phyloP scores from a whole-genome alignment of 768 basidiomycete genomes.

The Gymnopilus dilepis region DNA sequence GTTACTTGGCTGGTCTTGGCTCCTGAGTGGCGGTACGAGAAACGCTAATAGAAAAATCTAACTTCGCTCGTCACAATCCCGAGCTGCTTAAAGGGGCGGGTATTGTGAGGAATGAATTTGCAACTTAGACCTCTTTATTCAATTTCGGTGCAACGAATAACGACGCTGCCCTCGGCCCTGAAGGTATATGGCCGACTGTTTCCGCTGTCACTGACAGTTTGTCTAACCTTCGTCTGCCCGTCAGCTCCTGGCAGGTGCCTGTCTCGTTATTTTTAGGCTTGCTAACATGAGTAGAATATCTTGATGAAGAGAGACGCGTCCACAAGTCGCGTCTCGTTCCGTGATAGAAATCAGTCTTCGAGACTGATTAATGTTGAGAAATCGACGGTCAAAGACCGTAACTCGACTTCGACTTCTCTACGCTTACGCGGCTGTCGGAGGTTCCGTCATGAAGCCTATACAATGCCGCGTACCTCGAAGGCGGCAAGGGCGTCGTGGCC shows the following conservation, averaged over 20 bases:
- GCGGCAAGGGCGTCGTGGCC: not conserved
- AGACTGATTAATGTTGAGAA: not conserved
- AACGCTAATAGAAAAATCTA: no score
- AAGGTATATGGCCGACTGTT: not conserved
- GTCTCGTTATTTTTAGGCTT: no score
- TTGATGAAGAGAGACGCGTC: not conserved
- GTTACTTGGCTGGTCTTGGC: no score
- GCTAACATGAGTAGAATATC: not conserved
- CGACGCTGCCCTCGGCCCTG: not conserved
- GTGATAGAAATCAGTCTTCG: not conserved
- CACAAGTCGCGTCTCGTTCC: not conserved
- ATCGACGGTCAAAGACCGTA: not conserved
- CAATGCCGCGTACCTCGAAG: not conserved
- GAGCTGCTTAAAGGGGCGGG: no score
- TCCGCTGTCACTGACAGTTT: not conserved
- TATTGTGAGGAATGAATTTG: no score
- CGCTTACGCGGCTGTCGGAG: not conserved
- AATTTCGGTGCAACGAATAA: no score
- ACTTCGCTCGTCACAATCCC: no score
- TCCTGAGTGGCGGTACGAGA: no score
- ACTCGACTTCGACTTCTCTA: not conserved
- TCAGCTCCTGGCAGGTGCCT: not conserved
- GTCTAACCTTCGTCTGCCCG: not conserved
- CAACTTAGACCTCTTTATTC: no score
- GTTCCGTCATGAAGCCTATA: not conserved